Evolutionary conservation across 2,329 filamentous ascomycete genomes (phyloP), one percentile per base, ranked within the genome.

Genomic region (Neoascochyta sp.): DNA sequence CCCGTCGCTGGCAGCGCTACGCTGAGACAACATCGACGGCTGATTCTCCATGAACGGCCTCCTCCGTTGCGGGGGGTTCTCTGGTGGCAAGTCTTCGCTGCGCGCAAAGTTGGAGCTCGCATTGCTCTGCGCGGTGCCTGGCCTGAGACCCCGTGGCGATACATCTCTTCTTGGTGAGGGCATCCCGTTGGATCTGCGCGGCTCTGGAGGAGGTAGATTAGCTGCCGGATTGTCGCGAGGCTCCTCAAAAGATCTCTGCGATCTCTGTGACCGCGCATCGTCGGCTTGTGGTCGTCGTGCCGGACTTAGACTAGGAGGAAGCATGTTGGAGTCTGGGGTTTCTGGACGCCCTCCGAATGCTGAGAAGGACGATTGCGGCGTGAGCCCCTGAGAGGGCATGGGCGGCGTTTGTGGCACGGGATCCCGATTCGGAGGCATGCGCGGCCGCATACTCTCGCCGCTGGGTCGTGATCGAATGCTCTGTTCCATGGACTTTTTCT

Each of bases 21-120:
- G 39, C 30, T 54, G 48, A 4, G 53, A 55, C 16, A 39, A 25
- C 9, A 53, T 47, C 15, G 57, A 52, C 16, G 50, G 45, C 7
- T 52, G 40, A n/a, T 51, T 71, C 36, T 81, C 75, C 77, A 85
- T 82, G 0, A 80, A 78, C 2, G 81, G 81, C 27, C 81, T 67
- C 54, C 73, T 79, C 39, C 81, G 69, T 45, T 83, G 79, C 0
- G 81, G 81, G 1, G 59, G 55, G 20, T 57, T 54, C 17, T 60
- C 56, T 29, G 43, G 34, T 7, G 41, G 30, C 27, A 34, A 11
- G 9, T 62, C 59, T 4, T 63, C 60, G 16, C 36, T 48, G 7
- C 52, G 50, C 15, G 44, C 46, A 16, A 54, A 42, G 10, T 47
- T 47, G 5, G 60, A 56, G 29, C 54, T 60, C 12, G 44, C 47